Percentiles rank a stretch among this genome's conserved stretches.
These are phyloP conservation scores for Mucor circinelloides DNA, from an alignment of 371 early-diverging fungal genomes.

Conservation along the genomic window DNA sequence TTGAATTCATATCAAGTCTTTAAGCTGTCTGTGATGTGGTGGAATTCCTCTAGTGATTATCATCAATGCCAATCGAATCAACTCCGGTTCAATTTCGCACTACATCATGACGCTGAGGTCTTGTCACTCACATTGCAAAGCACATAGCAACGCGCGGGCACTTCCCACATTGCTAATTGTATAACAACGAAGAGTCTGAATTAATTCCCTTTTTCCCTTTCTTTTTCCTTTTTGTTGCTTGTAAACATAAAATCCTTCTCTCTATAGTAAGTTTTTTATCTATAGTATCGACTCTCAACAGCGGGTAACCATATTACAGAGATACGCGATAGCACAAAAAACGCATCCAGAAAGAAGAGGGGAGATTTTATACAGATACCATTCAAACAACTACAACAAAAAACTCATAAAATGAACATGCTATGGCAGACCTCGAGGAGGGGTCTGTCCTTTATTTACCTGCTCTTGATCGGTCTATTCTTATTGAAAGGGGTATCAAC, in stretches of 20 bases:
- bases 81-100: background rate
- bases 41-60: background rate
- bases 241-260: background rate
- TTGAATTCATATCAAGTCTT: no score
- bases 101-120: background rate
- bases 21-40: no score
- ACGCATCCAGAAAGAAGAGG: background rate
- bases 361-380: background rate
- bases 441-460: conserved; percentile 25
- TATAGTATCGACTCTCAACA: background rate
- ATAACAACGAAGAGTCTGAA: background rate
- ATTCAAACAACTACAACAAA: background rate
- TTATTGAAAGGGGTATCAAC: conserved; percentile 1
- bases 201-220: background rate
- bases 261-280: background rate
- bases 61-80: background rate
- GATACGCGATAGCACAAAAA: background rate
- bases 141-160: background rate
- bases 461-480: conserved; percentile 5
- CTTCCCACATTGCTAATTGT: background rate
- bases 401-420: conserved; percentile 8
- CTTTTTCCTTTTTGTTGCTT: background rate
- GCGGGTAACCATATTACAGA: background rate
- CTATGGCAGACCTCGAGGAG: conserved; percentile 29
- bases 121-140: background rate